Percentiles rank a stretch among this genome's conserved stretches.
phyloP scores from a whole-genome alignment of 2,329 filamentous ascomycete species.

The Onygenales sp. region DNA sequence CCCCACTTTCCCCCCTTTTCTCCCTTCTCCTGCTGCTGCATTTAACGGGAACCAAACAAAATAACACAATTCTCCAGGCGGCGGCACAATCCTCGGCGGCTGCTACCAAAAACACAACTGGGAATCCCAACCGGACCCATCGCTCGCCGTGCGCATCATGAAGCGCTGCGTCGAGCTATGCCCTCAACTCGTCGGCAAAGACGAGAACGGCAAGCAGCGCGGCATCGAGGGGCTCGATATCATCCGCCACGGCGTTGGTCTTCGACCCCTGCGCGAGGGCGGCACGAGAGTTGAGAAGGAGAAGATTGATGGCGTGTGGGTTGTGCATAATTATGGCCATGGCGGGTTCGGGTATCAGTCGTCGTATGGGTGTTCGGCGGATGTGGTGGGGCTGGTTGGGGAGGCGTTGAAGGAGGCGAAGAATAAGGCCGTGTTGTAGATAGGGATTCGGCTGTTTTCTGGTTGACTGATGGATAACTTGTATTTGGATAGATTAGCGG shows the following conservation, averaged over 20 bases:
- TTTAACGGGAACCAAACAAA: neutral
- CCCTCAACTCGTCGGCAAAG: constrained; percentile 42
- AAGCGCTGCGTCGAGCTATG: constrained; percentile 43
- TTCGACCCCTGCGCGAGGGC: constrained; percentile 63
- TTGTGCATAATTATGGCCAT: constrained; percentile 38
- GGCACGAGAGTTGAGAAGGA: constrained; percentile 71
- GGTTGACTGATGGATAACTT: neutral
- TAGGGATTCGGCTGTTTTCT: neutral
- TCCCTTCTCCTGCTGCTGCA: neutral
- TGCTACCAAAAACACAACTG: constrained; percentile 72
- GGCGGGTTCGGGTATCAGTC: constrained; percentile 54
- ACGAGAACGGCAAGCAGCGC: constrained; percentile 17
- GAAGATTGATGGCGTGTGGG: constrained; percentile 49
- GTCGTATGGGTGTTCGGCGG: constrained; percentile 60
- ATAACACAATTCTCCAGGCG: constrained; percentile 34
- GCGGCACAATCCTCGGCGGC: constrained; percentile 79
- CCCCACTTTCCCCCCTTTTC: neutral
- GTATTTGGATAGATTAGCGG: no score
- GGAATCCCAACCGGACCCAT: constrained; percentile 69
- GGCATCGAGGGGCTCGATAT: constrained; percentile 66
- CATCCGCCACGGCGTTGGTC: constrained; percentile 70
- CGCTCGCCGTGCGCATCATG: constrained; percentile 77
- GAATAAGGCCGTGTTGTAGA: constrained; percentile 22
- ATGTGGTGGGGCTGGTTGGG: constrained; percentile 56
- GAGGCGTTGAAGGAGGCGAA: constrained; percentile 32